These are phyloP conservation scores for Fomitiporia mediterranea DNA, from an alignment of 1,284 basidiomycete genomes.

Conservation along the genomic window DNA sequence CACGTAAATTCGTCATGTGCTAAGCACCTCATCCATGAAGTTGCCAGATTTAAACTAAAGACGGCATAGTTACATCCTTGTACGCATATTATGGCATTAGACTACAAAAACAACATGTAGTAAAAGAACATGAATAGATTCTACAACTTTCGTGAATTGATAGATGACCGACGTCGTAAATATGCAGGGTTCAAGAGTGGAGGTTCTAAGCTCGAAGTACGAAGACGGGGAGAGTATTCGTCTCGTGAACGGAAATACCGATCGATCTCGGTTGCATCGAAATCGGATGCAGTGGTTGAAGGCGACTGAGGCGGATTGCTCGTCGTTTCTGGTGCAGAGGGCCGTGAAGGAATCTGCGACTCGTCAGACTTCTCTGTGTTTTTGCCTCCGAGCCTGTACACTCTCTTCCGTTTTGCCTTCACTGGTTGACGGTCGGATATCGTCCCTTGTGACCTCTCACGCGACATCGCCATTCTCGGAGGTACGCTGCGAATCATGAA, in stretches of 20 bases:
- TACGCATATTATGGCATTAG: conserved; percentile 1
- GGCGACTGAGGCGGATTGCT: conserved; percentile 29
- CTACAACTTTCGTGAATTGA: conserved; percentile 10
- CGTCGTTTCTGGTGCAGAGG: conserved; percentile 9
- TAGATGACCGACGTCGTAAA: conserved; percentile 4
- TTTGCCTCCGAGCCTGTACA: conserved; percentile 59
- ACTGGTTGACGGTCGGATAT: conserved; percentile 45
- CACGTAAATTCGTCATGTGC: neutral
- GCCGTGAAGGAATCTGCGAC: conserved; percentile 10
- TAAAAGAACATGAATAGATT: too few species aligned
- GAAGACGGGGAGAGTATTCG: conserved; percentile 30
- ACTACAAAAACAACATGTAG: conserved; percentile 3
- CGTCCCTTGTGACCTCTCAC: conserved; percentile 17
- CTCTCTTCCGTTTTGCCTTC: conserved; percentile 76
- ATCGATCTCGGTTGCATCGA: conserved; percentile 73
- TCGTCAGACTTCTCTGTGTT: conserved; percentile 14
- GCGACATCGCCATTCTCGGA: conserved; percentile 37
- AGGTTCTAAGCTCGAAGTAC: neutral
- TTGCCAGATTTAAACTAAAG: too few species aligned
- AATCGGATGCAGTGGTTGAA: conserved; percentile 49
- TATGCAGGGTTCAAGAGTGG: conserved; percentile 2
- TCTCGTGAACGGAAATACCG: conserved; percentile 63
- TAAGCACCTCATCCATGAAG: neutral
- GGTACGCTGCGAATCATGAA: conserved; percentile 87
- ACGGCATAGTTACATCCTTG: too few species aligned